Base-by-base conservation (phyloP, 805 yeast species). In the Sporopachydermia quercuum region DNA sequence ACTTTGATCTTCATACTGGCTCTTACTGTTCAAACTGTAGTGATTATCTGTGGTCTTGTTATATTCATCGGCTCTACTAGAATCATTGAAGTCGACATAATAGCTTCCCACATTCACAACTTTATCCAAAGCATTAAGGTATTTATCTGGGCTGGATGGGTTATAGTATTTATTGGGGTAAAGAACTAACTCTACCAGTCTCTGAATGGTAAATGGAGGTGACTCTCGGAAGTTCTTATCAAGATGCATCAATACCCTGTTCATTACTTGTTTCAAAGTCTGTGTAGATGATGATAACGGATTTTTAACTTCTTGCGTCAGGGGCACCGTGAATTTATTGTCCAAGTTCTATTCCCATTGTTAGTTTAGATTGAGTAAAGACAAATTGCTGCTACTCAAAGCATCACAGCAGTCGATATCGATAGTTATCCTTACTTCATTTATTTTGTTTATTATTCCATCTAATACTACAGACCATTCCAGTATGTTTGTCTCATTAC, bases 121-220 rank as follows among this genome's bases (percentile, higher is more conserved):
- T 1, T 4, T 46, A 5, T 45, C 49, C 30, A 56, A 30, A 5
- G 61, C 61, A 13, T 45, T 40, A 16, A 54, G 38, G 19, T 40
- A 55, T 45, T 55, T 55, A 33, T 48, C 49, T 8, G 50, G 41
- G 27, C 38, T 37, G n/a, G 39, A 18, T n/a, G 39, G 37, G 2
- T 46, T 33, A 37, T 56, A 53, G 39, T 45, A 46, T 37, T 42
- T 40, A 17, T 41, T 41, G 5, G 62, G 60, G 4, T 46, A 42
- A 4, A 42, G 23, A 16, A 60, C 45, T 30, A 61, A 48, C 42
- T 61, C 66, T 3, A 59, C 56, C 18, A 61, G 36, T 16, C 66
- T 47, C 44, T 61, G 64, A 4, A 62, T 34, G 4, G 65, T 59
- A 42, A 54, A 61, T 1, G 66, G 66, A 5, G 66, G 63, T n/a